Evolutionary conservation across 2,329 filamentous ascomycete species (phyloP).

Genomic region (Ophiosphaerella herpotricha): DNA sequence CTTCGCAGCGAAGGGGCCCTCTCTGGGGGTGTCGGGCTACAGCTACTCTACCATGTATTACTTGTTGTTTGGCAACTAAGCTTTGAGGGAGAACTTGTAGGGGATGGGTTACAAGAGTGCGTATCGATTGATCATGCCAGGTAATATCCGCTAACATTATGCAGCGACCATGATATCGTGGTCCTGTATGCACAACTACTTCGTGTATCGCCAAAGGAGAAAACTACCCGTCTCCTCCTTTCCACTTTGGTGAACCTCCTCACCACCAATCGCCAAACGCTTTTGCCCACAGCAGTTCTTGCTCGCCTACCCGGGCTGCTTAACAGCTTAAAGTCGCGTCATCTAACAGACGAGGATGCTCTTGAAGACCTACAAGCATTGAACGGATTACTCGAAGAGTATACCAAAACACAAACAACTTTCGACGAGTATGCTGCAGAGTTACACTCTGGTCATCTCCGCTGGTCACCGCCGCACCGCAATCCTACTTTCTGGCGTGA

Average conservation of each 20-base stretch:
- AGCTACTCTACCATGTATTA: constrained; percentile 91
- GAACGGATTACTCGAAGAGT: constrained; percentile 77
- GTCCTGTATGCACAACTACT: constrained; percentile 91
- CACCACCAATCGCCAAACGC: constrained; percentile 67
- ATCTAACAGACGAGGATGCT: constrained; percentile 58
- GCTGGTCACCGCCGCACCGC: constrained; percentile 91
- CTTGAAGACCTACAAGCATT: constrained; percentile 55
- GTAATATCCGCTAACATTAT: constrained; percentile 15
- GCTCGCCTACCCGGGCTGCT: constrained; percentile 74
- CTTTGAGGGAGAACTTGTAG: constrained; percentile 75
- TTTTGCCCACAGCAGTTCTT: constrained; percentile 83
- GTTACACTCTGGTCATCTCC: constrained; percentile 81
- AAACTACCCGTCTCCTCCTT: constrained; percentile 89
- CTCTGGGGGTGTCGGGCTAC: constrained; percentile 81
- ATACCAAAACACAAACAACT: constrained; percentile 71
- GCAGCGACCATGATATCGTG: constrained; percentile 88
- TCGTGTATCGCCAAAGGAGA: constrained; percentile 93
- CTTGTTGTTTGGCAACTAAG: constrained; percentile 96
- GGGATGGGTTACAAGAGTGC: constrained; percentile 84
- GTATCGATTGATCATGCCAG: constrained; percentile 31
- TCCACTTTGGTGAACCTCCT: constrained; percentile 90
- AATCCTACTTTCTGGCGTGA: constrained; percentile 89
- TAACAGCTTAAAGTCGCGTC: constrained; percentile 59
- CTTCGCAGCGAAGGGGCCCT: constrained; percentile 66
- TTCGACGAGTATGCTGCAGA: constrained; percentile 77